Base-by-base conservation (phyloP, 495 filamentous ascomycete species). In the Penicillium waksmanii region DNA sequence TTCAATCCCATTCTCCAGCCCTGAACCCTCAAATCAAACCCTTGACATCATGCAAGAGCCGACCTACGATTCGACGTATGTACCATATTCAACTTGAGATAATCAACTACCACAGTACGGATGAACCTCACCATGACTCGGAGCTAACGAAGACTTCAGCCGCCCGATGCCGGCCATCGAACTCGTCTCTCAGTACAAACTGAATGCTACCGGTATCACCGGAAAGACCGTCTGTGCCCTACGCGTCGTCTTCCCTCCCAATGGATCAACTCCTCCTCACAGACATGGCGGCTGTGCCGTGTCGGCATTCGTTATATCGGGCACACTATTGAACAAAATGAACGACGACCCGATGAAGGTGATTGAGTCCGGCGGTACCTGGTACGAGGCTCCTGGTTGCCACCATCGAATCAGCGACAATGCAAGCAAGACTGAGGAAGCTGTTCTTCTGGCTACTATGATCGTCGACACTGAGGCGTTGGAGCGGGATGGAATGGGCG, bases 311-410 rank as follows among this genome's bases (percentile, higher is more conserved):
- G 65, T 80, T 0, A 25, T 78, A 15, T 42, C 49, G 11, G 78
- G 78, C n/a, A 54, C 62, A 0, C 46, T 69, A 1, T 49, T 73
- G 25, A 79, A 78, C 47, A 74, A 75, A 40, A 80, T 81, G 78
- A 80, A 81, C 56, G 47, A 77, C 36, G 64, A 73, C 8, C 65
- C 65, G 19, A 70, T 72, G 54, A 64, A 61, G 31, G 51, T 65
- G 0, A 63, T 66, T 18, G 10, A 60, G 19, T 31, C 42, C 3
- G 76, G 75, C 1, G 74, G 66, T 9, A 66, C 64, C 15, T 79
- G 69, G 65, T 78, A 70, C 51, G 77, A 81, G 59, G 73, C 74
- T 8, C 78, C 78, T 0, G 77, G 77, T 1, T 81, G 78, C 40
- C 75, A 77, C 44, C 77, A 81, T 59, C 63, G 69, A 25, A 67